These are phyloP conservation scores for Exophiala dermatitidis DNA, from an alignment of 2,329 filamentous ascomycete species.

Conservation along the genomic window DNA sequence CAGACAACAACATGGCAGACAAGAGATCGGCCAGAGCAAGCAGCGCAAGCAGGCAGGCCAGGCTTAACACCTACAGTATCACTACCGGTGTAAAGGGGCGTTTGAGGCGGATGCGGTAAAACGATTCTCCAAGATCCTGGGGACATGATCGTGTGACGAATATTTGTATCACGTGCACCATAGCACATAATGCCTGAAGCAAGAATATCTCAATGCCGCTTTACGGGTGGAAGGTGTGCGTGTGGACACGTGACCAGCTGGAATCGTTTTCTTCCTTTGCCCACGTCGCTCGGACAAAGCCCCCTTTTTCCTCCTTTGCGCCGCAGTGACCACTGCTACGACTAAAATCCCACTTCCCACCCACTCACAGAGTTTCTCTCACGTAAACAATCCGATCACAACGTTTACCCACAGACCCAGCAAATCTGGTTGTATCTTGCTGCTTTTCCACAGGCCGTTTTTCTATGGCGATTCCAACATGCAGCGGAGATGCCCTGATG, in stretches of 20 bases:
- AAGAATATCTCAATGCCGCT: too few species aligned
- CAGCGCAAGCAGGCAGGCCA: background rate
- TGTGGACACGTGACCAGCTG: too few species aligned
- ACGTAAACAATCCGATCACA: too few species aligned
- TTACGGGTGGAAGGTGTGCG: too few species aligned
- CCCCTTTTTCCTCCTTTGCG: background rate
- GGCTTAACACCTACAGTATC: background rate
- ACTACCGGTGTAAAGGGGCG: background rate
- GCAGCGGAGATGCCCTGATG: slow-evolving; percentile 9
- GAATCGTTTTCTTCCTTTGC: too few species aligned
- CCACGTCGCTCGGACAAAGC: too few species aligned
- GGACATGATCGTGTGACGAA: background rate
- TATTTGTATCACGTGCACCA: background rate
- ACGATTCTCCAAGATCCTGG: background rate
- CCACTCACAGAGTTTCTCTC: too few species aligned
- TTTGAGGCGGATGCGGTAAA: background rate
- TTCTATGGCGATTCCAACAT: slow-evolving; percentile 4
- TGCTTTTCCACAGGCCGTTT: slow-evolving; percentile 1
- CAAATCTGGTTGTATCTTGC: background rate
- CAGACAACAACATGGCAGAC: too few species aligned
- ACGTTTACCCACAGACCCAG: background rate
- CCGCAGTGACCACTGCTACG: background rate
- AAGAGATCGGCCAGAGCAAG: background rate
- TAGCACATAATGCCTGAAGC: background rate
- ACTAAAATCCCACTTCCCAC: background rate